Conservation (phyloP, 306 rosid genomes). For the Dryas drummondii region DNA sequence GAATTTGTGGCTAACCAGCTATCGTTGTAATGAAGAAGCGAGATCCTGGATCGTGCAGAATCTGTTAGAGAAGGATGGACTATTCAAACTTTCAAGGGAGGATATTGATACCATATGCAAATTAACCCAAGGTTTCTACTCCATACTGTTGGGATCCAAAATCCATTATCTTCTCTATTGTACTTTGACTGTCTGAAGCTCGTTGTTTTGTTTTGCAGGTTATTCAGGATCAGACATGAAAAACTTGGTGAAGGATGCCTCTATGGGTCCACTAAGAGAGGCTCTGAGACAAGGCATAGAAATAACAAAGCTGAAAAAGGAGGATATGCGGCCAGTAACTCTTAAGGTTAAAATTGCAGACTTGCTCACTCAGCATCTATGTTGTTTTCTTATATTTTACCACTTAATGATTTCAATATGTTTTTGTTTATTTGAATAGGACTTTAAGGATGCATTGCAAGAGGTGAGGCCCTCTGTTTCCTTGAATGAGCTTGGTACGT, state of each 20-base stretch:
- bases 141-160: conserved; percentile 13
- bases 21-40: conserved; percentile 57
- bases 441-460: conserved; percentile 63
- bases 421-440: conserved; percentile 35
- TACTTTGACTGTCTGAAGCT: conserved; percentile 19
- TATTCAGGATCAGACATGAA: conserved; percentile 98
- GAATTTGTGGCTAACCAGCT: conserved; percentile 29
- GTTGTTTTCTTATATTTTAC: not conserved
- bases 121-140: conserved; percentile 61
- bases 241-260: conserved; percentile 88
- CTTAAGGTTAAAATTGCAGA: conserved; percentile 53
- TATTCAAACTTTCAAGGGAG: conserved; percentile 59
- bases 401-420: conserved; percentile 10
- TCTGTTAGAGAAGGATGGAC: conserved; percentile 79
- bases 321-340: conserved; percentile 73
- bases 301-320: conserved; percentile 63
- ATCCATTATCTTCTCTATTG: conserved; percentile 18
- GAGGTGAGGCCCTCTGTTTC: conserved; percentile 94
- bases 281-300: conserved; percentile 71
- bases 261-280: conserved; percentile 97
- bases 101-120: conserved; percentile 68
- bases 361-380: conserved; percentile 2
- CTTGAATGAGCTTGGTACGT: conserved; percentile 58
- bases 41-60: conserved; percentile 75
- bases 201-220: conserved; percentile 43